Evolutionary conservation across 768 basidiomycete genomes (phyloP).

Genomic region (Tulasnella sp.): DNA sequence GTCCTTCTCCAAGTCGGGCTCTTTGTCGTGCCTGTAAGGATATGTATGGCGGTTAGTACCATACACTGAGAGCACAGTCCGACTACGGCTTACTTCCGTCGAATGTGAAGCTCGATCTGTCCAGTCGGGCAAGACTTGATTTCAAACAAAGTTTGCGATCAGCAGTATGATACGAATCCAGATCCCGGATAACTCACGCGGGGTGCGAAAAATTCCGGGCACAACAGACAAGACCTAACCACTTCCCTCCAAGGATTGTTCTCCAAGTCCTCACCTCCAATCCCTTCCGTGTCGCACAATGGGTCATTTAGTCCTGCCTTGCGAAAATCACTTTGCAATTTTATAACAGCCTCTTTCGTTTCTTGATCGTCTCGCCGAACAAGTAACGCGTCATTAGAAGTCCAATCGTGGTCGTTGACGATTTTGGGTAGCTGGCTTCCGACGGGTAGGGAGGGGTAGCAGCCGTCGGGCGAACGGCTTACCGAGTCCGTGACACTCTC

Average conservation of each 20-base stretch:
- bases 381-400: neutral
- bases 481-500: neutral
- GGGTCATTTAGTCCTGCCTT: neutral
- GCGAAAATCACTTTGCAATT: neutral
- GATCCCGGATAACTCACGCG: neutral
- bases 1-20: neutral
- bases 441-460: neutral
- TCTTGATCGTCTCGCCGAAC: neutral
- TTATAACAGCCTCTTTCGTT: neutral
- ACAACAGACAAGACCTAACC: neutral
- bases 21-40: neutral
- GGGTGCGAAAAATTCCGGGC: neutral
- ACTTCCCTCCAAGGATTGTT: neutral
- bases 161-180: neutral
- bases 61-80: too few relatives aligned
- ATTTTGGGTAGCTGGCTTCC: neutral
- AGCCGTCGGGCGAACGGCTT: neutral
- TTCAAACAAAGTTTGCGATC: neutral
- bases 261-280: neutral
- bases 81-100: neutral
- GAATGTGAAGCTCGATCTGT: neutral
- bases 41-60: neutral
- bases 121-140: neutral
- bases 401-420: neutral
- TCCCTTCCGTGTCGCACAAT: neutral